These are phyloP conservation scores for Camillea tinctor DNA, from an alignment of 2,329 filamentous ascomycete genomes.

Conservation along the genomic window DNA sequence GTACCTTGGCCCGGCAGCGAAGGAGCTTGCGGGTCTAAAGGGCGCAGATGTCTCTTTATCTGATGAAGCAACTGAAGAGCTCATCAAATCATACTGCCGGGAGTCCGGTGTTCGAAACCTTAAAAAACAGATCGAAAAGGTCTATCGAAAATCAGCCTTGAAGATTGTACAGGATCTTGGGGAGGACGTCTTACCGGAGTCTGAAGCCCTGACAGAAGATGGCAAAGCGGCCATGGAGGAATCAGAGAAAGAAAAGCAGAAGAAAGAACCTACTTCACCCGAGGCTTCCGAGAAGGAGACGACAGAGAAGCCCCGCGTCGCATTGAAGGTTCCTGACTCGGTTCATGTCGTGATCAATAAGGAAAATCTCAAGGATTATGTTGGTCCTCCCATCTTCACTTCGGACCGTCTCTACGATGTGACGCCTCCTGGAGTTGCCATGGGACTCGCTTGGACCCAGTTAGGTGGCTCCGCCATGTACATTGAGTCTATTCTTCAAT, in stretches of 20 bases:
- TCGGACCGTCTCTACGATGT: constrained; percentile 93
- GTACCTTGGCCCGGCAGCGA: constrained; percentile 91
- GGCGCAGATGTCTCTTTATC: constrained; percentile 86
- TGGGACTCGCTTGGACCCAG: constrained; percentile 97
- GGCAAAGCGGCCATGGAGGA: constrained; percentile 76
- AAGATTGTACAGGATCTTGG: constrained; percentile 96
- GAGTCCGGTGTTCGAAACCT: constrained; percentile 96
- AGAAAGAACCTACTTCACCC: constrained; percentile 38
- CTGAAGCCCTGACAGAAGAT: constrained; percentile 79
- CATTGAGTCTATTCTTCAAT: constrained; percentile 93
- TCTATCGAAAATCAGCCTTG: constrained; percentile 93
- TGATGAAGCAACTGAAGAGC: constrained; percentile 85
- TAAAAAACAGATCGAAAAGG: constrained; percentile 99
- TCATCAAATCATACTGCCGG: constrained; percentile 98
- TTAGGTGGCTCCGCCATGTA: constrained; percentile 97
- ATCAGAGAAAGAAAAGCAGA: constrained; percentile 65
- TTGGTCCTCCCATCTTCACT: constrained; percentile 92
- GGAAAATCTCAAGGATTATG: constrained; percentile 92
- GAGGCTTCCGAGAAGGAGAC: constrained; percentile 58
- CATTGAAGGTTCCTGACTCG: constrained; percentile 78
- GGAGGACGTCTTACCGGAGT: constrained; percentile 77
- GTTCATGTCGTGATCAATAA: constrained; percentile 86
- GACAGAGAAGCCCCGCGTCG: constrained; percentile 69
- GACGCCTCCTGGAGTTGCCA: constrained; percentile 90
- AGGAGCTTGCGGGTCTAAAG: constrained; percentile 87